Conservation (phyloP, 2,329 filamentous ascomycete species). For the Colletotrichum nymphaeae region DNA sequence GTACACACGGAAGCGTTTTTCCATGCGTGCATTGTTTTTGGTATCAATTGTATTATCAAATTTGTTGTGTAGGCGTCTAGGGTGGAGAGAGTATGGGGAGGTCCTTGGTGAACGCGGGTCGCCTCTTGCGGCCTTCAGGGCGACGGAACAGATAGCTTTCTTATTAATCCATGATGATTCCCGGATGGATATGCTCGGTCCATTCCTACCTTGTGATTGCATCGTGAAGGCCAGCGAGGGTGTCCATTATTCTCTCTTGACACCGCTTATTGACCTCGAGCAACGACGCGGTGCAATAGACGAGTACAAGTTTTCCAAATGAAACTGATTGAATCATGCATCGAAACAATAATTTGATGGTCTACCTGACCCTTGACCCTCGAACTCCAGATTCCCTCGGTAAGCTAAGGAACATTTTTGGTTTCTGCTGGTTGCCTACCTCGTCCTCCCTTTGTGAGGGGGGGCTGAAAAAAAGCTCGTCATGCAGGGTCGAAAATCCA, state of each 20-base stretch:
- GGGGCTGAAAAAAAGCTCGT: background rate
- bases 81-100: background rate
- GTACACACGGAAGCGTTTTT: slow-evolving; percentile 1
- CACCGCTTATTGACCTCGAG: background rate
- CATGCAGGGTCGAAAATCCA: background rate
- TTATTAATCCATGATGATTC: slow-evolving; percentile 18
- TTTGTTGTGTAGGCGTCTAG: slow-evolving; percentile 35
- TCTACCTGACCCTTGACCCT: slow-evolving; percentile 13
- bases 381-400: slow-evolving; percentile 22
- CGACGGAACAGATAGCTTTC: slow-evolving; percentile 23
- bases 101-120: slow-evolving; percentile 8
- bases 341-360: background rate
- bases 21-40: slow-evolving; percentile 21
- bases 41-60: slow-evolving; percentile 32
- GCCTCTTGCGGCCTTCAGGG: slow-evolving; percentile 3
- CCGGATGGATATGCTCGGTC: background rate
- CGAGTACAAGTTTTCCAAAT: background rate
- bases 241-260: background rate
- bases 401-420: slow-evolving; percentile 20
- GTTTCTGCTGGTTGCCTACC: slow-evolving; percentile 7
- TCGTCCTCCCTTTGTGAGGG: background rate
- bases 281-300: no score
- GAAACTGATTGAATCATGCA: background rate
- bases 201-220: background rate
- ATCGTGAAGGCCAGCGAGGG: background rate